Conservation (phyloP, 306 rosid species). For the Castanea sativa region DNA sequence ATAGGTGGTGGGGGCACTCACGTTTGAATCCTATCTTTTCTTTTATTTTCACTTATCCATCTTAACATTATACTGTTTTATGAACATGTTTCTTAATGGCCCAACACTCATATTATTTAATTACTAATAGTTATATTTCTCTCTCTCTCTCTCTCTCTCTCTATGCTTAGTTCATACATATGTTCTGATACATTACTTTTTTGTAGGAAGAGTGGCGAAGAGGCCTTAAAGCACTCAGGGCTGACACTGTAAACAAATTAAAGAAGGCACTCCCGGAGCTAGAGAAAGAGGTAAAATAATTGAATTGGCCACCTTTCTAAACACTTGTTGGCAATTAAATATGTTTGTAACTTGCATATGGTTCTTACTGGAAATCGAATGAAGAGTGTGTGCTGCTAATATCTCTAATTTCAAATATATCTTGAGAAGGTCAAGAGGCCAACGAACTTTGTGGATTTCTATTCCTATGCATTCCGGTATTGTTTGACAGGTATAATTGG, state of each 20-base stretch:
- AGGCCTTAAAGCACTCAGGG: constrained; percentile 89
- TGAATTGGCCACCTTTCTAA: constrained; percentile 4
- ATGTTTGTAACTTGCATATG: not conserved
- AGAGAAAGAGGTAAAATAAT: constrained; percentile 79
- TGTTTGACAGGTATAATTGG: constrained; percentile 77
- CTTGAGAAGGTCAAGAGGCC: constrained; percentile 74
- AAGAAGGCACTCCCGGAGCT: constrained; percentile 91
- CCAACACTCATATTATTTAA: not conserved
- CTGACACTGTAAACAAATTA: constrained; percentile 73
- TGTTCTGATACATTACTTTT: not conserved
- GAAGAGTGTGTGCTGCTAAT: constrained; percentile 22
- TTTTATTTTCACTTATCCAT: too few species aligned
- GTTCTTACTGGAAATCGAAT: constrained; percentile 9
- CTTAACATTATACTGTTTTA: too few species aligned
- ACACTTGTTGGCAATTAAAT: constrained; percentile 1
- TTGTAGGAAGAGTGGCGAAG: constrained; percentile 93
- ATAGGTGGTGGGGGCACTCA: too few species aligned
- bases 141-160: not conserved
- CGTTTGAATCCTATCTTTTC: too few species aligned
- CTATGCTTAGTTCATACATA: constrained; percentile 19
- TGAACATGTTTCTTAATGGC: too few species aligned
- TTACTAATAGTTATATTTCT: not conserved
- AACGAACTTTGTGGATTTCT: constrained; percentile 82
- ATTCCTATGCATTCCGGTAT: constrained; percentile 86
- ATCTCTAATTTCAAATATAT: constrained; percentile 21